Percentiles rank a stretch among this genome's conserved stretches.
These are phyloP conservation scores for Colletotrichum cordylinicola DNA, from an alignment of 2,329 filamentous ascomycete genomes.

Conservation along the genomic window DNA sequence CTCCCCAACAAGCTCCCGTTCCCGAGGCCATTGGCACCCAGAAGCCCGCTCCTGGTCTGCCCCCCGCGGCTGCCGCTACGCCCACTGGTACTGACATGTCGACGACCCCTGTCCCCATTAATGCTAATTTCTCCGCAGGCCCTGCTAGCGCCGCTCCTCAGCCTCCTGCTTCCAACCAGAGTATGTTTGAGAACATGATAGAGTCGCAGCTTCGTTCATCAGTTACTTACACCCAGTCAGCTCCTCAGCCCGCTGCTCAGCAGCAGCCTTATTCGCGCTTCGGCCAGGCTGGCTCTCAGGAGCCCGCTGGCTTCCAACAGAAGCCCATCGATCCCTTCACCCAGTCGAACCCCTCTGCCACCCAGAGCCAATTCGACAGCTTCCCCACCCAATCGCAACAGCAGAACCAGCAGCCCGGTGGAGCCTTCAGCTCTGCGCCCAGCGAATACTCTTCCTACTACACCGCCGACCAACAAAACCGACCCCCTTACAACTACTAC, in stretches of 20 bases:
- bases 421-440: conserved; percentile 75
- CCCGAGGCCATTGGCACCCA: conserved; percentile 61
- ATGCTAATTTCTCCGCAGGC: conserved; percentile 13
- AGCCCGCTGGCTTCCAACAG: conserved; percentile 66
- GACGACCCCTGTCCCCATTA: conserved; percentile 23
- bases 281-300: conserved; percentile 65
- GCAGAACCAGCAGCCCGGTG: conserved; percentile 63
- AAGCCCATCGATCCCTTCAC: conserved; percentile 90
- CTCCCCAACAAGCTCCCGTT: conserved; percentile 57
- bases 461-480: conserved; percentile 74
- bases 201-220: conserved; percentile 24
- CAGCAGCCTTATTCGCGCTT: conserved; percentile 76
- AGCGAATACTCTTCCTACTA: conserved; percentile 88
- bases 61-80: conserved; percentile 43
- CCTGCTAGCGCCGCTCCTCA: conserved; percentile 35
- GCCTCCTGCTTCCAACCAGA: conserved; percentile 29
- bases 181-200: conserved; percentile 41
- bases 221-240: background rate
- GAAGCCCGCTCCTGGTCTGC: conserved; percentile 53
- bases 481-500: conserved; percentile 81
- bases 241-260: conserved; percentile 55
- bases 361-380: conserved; percentile 65
- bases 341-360: conserved; percentile 66
- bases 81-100: conserved; percentile 34
- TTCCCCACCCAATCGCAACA: conserved; percentile 59